Conservation (phyloP, 1,284 basidiomycete species). For the Exobasidium rhododendri region DNA sequence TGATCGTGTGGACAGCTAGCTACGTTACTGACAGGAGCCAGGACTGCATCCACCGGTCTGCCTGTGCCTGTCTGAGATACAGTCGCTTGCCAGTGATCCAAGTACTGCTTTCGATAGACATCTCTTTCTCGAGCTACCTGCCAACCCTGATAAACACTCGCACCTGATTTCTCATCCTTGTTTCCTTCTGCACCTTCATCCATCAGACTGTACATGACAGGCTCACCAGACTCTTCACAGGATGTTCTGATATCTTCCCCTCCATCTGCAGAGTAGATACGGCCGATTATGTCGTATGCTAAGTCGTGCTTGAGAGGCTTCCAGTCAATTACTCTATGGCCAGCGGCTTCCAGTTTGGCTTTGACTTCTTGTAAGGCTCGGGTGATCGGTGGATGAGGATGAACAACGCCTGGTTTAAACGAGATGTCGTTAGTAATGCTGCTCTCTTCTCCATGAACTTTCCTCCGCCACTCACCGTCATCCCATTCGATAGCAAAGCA, state of each 20-base stretch:
- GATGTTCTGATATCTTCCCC: constrained; percentile 37
- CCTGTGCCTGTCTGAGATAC: constrained; percentile 59
- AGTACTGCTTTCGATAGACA: constrained; percentile 60
- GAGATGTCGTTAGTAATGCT: constrained; percentile 64
- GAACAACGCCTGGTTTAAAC: constrained; percentile 64
- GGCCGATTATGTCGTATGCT: constrained; percentile 6
- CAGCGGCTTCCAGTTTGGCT: constrained; percentile 62
- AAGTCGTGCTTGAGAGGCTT: constrained; percentile 9
- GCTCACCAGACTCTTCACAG: constrained; percentile 40
- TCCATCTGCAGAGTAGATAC: constrained; percentile 36
- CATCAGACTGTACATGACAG: constrained; percentile 17
- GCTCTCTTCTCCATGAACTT: constrained; percentile 3
- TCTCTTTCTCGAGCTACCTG: constrained; percentile 56
- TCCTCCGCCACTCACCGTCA: constrained; percentile 19
- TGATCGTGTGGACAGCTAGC: constrained; percentile 62
- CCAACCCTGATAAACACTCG: constrained; percentile 62
- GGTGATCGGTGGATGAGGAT: constrained; percentile 69
- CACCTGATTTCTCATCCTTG: constrained; percentile 13
- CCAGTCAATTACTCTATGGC: constrained; percentile 62
- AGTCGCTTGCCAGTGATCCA: constrained; percentile 63
- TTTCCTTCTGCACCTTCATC: constrained; percentile 14
- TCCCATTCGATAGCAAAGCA: constrained; percentile 32
- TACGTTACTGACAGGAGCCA: constrained; percentile 62
- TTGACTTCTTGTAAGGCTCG: constrained; percentile 65
- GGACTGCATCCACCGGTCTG: constrained; percentile 64